Percentiles rank a stretch among this genome's conserved stretches.
phyloP scores from a whole-genome alignment of 2,329 filamentous ascomycete genomes.

The Fusarium marasasianum region DNA sequence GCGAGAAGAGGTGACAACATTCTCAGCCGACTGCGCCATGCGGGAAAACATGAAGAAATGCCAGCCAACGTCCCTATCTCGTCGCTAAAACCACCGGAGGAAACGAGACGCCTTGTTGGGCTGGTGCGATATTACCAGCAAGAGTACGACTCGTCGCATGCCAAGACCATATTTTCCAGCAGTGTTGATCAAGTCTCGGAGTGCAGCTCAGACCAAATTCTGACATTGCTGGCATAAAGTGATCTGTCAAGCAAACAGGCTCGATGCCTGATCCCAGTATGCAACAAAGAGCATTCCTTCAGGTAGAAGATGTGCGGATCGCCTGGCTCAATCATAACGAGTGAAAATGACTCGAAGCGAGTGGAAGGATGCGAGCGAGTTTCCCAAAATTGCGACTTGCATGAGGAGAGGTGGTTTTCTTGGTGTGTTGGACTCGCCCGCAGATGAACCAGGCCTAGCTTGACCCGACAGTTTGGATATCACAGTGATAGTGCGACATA shows the following conservation, averaged over 20 bases:
- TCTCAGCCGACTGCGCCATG: background rate
- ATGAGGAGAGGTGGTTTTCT: constrained; percentile 3
- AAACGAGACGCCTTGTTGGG: background rate
- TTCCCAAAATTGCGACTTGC: constrained; percentile 26
- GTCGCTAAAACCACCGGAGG: background rate
- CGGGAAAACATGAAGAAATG: background rate
- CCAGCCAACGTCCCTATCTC: background rate
- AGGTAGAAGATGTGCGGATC: constrained; percentile 3
- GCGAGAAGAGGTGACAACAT: background rate
- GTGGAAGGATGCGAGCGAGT: background rate
- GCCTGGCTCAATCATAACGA: constrained; percentile 7
- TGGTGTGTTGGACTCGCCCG: constrained; percentile 22
- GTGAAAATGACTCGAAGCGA: constrained; percentile 12
- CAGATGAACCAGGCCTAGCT: constrained; percentile 18
- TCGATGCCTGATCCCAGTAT: constrained; percentile 23
- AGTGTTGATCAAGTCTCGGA: background rate
- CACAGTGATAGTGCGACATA: constrained; percentile 28
- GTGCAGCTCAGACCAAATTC: background rate
- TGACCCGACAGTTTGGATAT: constrained; percentile 43
- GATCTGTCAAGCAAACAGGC: constrained; percentile 23
- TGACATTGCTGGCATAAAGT: constrained; percentile 3
- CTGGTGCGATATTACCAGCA: background rate
- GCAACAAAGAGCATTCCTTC: background rate
- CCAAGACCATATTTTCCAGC: constrained; percentile 10
- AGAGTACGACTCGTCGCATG: background rate